A percentile compares a stretch with the other conserved stretches of the same genome.
Evolutionary conservation across 768 basidiomycete species (phyloP).

Genomic region (Trametes meyenii): DNA sequence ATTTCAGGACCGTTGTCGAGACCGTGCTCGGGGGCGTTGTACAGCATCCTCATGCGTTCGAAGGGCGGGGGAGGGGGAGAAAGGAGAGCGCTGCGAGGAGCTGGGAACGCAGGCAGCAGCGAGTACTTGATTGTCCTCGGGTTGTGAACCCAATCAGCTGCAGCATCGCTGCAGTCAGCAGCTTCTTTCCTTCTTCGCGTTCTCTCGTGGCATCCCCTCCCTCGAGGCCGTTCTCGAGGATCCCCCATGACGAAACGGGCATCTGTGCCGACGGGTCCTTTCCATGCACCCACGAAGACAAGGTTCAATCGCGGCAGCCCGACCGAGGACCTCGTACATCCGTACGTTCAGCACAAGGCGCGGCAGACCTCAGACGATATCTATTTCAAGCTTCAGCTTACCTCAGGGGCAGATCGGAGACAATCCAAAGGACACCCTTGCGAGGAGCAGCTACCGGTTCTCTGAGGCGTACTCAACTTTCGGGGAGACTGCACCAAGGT

Average conservation of each 20-base stretch:
- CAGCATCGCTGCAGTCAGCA: constrained; percentile 4
- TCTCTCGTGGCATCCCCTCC: not conserved
- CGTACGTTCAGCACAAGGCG: not conserved
- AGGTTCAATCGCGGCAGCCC: not conserved
- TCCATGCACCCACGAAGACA: not conserved
- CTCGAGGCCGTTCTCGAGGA: constrained; percentile 1
- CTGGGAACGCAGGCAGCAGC: not conserved
- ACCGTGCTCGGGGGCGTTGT: too few species aligned
- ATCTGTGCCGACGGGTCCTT: not conserved
- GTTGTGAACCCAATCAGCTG: constrained; percentile 6
- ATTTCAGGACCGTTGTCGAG: too few species aligned
- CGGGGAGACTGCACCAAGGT: too few species aligned
- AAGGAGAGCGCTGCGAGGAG: not conserved
- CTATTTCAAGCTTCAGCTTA: too few species aligned
- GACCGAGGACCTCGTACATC: not conserved
- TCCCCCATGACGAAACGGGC: constrained; percentile 1
- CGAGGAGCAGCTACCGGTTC: too few species aligned
- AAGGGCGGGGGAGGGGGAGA: not conserved
- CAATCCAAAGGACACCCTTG: too few species aligned
- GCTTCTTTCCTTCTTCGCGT: constrained; percentile 9
- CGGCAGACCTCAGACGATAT: not conserved
- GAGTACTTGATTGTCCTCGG: constrained; percentile 2
- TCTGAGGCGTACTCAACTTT: too few species aligned
- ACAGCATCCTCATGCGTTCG: too few species aligned
- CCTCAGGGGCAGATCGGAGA: too few species aligned